Conservation (phyloP, 371 early-diverging fungal genomes). For the Mucor irregularis region DNA sequence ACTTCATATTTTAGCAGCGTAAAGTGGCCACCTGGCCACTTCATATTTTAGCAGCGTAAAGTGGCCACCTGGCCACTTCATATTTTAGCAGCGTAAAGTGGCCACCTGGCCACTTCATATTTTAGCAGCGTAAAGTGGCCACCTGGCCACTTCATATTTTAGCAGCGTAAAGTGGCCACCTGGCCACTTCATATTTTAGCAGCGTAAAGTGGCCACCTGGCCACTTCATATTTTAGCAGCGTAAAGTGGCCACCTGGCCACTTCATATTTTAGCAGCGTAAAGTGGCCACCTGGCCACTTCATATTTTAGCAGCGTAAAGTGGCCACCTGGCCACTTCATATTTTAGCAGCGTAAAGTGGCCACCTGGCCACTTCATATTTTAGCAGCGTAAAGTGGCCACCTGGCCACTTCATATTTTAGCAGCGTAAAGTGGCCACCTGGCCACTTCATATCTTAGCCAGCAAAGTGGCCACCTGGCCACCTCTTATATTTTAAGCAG, state of each 20-base stretch:
- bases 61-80: constrained; percentile 2
- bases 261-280: neutral
- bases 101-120: constrained; percentile 10
- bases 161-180: no score
- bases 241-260: no score
- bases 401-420: no score
- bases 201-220: constrained; percentile 8
- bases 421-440: constrained; percentile 10
- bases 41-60: neutral
- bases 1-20: no score
- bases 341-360: neutral
- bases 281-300: constrained; percentile 3
- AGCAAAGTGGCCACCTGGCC: no score
- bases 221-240: no score
- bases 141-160: constrained; percentile 9
- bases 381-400: constrained; percentile 9
- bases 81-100: neutral
- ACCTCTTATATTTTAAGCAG: neutral
- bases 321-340: constrained; percentile 12
- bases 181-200: no score
- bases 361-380: constrained; percentile 6
- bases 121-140: neutral
- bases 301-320: neutral
- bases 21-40: no score
- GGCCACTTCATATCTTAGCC: no score